phyloP scores from a whole-genome alignment of 306 rosid species.

The Fagus sylvatica region DNA sequence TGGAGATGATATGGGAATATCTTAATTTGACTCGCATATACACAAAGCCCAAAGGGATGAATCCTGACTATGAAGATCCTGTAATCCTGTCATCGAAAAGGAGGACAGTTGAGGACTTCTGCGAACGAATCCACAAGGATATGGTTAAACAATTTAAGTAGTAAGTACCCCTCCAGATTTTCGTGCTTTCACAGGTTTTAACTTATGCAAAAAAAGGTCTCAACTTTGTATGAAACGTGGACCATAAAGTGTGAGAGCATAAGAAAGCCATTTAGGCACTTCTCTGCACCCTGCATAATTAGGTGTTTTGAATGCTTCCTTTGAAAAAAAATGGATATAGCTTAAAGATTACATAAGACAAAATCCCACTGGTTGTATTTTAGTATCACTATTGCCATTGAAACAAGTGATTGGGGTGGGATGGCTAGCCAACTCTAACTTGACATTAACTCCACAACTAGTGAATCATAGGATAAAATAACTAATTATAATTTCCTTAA shows the following conservation, averaged over 20 bases:
- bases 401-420: not conserved
- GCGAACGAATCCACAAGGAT: conserved; percentile 87
- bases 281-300: not conserved
- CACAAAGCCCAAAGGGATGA: conserved; percentile 98
- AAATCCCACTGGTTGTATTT: not conserved
- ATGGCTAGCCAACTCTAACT: not conserved
- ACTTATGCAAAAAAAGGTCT: not conserved
- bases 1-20: conserved; percentile 95
- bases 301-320: not conserved
- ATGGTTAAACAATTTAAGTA: conserved; percentile 90
- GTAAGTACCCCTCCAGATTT: conserved; percentile 50
- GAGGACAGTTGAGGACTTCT: conserved; percentile 92
- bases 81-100: conserved; percentile 89
- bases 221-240: not conserved
- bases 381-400: not conserved
- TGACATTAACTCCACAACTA: not conserved
- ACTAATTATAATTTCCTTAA: not conserved
- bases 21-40: conserved; percentile 86
- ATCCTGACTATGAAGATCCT: conserved; percentile 98
- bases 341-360: not conserved
- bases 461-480: not conserved
- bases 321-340: not conserved
- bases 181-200: conserved; percentile 5
- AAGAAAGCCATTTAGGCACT: not conserved
- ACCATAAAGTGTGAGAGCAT: not conserved